Evolutionary conservation across 2,329 filamentous ascomycete genomes (phyloP).

Genomic region (Aspergillus unguis): DNA sequence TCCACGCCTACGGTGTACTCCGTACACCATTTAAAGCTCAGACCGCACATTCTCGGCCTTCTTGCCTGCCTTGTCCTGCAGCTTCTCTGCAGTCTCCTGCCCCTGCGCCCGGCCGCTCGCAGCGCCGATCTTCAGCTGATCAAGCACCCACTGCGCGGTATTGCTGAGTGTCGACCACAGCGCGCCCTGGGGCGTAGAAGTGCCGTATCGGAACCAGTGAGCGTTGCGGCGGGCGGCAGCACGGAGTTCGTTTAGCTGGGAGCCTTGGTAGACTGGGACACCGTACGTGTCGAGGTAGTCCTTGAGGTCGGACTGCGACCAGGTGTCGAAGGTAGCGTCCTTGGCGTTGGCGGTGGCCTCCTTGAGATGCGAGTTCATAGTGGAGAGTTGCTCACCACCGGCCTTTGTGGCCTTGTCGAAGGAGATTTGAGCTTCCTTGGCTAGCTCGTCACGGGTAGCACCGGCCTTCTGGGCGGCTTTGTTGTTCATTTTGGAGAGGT

Average conservation of each 20-base stretch:
- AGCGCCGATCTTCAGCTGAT: constrained; percentile 49
- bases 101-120: constrained; percentile 47
- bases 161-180: constrained; percentile 61
- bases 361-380: constrained; percentile 67
- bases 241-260: constrained; percentile 65
- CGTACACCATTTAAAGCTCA: constrained; percentile 27
- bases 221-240: constrained; percentile 69
- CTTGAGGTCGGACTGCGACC: constrained; percentile 70
- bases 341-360: constrained; percentile 65
- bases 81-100: constrained; percentile 46
- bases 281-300: constrained; percentile 77
- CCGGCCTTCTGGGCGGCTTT: constrained; percentile 61
- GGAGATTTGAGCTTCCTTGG: constrained; percentile 52
- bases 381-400: constrained; percentile 52
- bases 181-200: constrained; percentile 62
- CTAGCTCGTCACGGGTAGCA: constrained; percentile 69
- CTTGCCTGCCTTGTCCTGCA: constrained; percentile 48
- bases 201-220: constrained; percentile 75
- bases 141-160: constrained; percentile 46
- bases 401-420: constrained; percentile 48
- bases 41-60: constrained; percentile 42
- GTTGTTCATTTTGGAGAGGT: constrained; percentile 47
- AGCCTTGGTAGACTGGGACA: constrained; percentile 64
- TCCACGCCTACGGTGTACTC: background rate
- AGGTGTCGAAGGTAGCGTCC: constrained; percentile 65